Conservation (phyloP, 176 grass and related monocot genomes). For the Saccharum spontaneum region DNA sequence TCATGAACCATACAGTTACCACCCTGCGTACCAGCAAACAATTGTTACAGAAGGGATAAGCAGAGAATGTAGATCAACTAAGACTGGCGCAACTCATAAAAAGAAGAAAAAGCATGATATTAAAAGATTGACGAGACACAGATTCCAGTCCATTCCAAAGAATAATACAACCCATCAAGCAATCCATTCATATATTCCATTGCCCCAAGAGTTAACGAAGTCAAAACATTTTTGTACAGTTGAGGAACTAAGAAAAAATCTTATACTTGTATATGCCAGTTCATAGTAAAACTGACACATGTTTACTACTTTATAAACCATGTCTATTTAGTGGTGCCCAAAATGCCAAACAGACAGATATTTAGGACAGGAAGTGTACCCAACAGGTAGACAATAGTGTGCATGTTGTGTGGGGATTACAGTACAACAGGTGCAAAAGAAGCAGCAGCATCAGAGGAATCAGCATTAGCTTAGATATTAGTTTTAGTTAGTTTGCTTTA, state of each 20-base stretch:
- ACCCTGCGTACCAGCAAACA: conserved; percentile 53
- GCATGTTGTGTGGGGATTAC: not conserved
- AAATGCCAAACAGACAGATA: not conserved
- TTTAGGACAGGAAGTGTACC: not conserved
- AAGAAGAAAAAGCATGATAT: not conserved
- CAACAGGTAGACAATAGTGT: not conserved
- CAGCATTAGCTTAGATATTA: too few species aligned
- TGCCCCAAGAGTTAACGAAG: not conserved
- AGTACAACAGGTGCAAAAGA: too few species aligned
- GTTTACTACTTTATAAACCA: conserved; percentile 1
- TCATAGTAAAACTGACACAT: not conserved
- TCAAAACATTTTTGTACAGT: not conserved
- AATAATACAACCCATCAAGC: not conserved
- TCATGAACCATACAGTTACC: conserved; percentile 97
- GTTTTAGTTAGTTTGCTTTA: too few species aligned
- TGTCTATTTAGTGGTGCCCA: not conserved
- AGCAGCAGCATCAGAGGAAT: too few species aligned
- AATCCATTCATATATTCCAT: not conserved
- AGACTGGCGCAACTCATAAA: conserved; percentile 1
- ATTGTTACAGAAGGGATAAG: conserved; percentile 7
- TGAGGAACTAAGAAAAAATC: not conserved
- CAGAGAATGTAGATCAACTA: not conserved
- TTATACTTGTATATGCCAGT: not conserved
- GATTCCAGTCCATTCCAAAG: not conserved
- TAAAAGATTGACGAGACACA: not conserved